Percentiles rank a stretch among this genome's conserved stretches.
Conservation (phyloP, 2,329 filamentous ascomycete genomes). For the Ophiostoma sp. region DNA sequence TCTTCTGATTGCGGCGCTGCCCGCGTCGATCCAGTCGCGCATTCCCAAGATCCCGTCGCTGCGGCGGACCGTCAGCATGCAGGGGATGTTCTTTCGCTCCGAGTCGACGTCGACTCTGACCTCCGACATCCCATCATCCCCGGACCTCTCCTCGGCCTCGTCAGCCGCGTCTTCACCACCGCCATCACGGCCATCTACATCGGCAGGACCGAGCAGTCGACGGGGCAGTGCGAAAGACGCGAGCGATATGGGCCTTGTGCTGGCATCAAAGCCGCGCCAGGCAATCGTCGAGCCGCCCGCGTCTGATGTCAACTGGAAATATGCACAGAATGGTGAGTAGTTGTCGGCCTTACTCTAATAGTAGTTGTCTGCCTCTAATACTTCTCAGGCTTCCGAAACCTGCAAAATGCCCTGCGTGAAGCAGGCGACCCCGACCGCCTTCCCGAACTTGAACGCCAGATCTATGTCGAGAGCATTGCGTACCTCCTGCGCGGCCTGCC, state of each 20-base stretch:
- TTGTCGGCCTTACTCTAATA: neutral
- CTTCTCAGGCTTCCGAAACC: conserved; percentile 26
- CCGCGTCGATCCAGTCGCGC: conserved; percentile 32
- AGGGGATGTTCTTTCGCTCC: conserved; percentile 22
- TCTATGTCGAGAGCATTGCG: conserved; percentile 64
- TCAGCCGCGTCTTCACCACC: conserved; percentile 22
- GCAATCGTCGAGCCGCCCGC: neutral
- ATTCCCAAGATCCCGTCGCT: conserved; percentile 30
- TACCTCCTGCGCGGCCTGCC: conserved; percentile 67
- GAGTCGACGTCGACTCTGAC: conserved; percentile 18
- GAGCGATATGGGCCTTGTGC: conserved; percentile 21
- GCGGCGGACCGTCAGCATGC: conserved; percentile 25
- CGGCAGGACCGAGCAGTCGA: conserved; percentile 12
- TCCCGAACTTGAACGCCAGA: conserved; percentile 55
- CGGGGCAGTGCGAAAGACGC: conserved; percentile 15
- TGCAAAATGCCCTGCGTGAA: conserved; percentile 28
- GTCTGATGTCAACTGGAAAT: conserved; percentile 31
- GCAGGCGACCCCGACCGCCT: conserved; percentile 30
- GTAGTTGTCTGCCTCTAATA: neutral
- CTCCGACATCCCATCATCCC: neutral
- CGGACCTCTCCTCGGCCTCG: conserved; percentile 6
- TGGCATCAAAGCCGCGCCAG: conserved; percentile 10
- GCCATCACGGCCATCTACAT: conserved; percentile 23
- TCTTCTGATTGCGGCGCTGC: conserved; percentile 30
- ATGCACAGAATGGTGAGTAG: conserved; percentile 29